Evolutionary conservation across 176 grass and related monocot genomes (phyloP).

Genomic region (Juncus inflexus): DNA sequence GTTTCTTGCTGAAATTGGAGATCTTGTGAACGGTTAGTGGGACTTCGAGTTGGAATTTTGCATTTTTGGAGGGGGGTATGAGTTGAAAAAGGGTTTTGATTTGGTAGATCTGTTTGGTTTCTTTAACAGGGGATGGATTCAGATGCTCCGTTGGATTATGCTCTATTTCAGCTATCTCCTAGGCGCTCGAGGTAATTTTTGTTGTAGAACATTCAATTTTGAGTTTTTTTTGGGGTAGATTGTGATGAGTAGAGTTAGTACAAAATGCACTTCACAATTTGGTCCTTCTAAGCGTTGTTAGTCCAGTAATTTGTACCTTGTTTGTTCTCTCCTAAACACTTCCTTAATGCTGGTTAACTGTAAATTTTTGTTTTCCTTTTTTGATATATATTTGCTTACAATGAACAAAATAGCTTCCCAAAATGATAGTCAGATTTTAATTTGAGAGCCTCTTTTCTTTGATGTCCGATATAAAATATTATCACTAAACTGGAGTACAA

Average conservation of each 20-base stretch:
- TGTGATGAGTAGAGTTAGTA: too few species aligned
- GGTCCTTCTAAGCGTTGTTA: too few species aligned
- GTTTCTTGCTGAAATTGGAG: conserved; percentile 22
- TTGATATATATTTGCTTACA: background rate
- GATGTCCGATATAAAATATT: too few species aligned
- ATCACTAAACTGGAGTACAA: background rate
- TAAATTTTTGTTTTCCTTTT: background rate
- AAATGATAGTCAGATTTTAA: too few species aligned
- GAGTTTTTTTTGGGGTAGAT: background rate
- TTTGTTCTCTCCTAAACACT: background rate
- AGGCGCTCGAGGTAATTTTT: conserved; percentile 69
- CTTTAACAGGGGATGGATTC: conserved; percentile 52
- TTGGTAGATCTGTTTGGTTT: conserved; percentile 29
- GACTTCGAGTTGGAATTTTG: conserved; percentile 11
- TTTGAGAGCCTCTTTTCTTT: too few species aligned
- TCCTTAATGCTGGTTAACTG: background rate
- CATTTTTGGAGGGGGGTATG: conserved; percentile 1
- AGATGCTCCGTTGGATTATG: conserved; percentile 67
- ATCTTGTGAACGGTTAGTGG: conserved; percentile 18
- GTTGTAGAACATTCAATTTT: conserved; percentile 10
- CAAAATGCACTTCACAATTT: too few species aligned
- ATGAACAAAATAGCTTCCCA: too few species aligned
- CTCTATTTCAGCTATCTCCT: conserved; percentile 91
- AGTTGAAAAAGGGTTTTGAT: conserved; percentile 15
- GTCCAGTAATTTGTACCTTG: background rate